Conservation (phyloP, 192 early-diverging fungal genomes). For the Podila verticillata region DNA sequence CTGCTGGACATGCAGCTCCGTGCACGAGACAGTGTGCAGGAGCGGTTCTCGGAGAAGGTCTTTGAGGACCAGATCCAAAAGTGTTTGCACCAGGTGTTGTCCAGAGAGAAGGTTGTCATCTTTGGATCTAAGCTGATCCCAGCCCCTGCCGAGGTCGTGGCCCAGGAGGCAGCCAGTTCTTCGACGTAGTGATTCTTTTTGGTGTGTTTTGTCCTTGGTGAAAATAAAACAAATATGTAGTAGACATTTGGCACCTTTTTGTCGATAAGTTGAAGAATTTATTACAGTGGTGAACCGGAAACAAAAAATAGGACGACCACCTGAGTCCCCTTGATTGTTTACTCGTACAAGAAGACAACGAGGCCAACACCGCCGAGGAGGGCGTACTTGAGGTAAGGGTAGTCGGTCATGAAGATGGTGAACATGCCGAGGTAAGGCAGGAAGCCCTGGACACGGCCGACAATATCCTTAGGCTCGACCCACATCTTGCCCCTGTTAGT, state of each 20-base stretch:
- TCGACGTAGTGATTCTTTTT: no score
- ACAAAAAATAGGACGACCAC: no score
- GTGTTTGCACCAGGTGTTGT: constrained; percentile 28
- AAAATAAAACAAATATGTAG: no score
- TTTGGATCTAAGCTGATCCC: constrained; percentile 30
- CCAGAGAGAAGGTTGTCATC: constrained; percentile 27
- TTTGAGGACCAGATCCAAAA: constrained; percentile 35
- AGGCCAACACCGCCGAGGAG: constrained; percentile 82
- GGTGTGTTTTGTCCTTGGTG: no score
- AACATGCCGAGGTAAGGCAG: constrained; percentile 95
- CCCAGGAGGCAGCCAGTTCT: neutral
- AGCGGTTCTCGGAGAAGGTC: constrained; percentile 77
- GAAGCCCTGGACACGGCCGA: constrained; percentile 87
- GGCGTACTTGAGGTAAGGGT: constrained; percentile 89
- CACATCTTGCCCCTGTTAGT: constrained; percentile 83
- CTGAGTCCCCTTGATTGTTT: neutral
- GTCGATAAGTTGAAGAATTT: no score
- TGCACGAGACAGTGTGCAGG: constrained; percentile 69
- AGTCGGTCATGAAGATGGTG: constrained; percentile 96
- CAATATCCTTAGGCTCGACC: constrained; percentile 89
- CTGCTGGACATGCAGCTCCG: constrained; percentile 60
- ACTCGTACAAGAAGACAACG: constrained; percentile 65
- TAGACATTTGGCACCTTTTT: no score
- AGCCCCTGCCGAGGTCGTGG: constrained; percentile 9
- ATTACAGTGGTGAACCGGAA: no score